phyloP scores from a whole-genome alignment of 73 alveolate species.

The Loxodes magnus region DNA sequence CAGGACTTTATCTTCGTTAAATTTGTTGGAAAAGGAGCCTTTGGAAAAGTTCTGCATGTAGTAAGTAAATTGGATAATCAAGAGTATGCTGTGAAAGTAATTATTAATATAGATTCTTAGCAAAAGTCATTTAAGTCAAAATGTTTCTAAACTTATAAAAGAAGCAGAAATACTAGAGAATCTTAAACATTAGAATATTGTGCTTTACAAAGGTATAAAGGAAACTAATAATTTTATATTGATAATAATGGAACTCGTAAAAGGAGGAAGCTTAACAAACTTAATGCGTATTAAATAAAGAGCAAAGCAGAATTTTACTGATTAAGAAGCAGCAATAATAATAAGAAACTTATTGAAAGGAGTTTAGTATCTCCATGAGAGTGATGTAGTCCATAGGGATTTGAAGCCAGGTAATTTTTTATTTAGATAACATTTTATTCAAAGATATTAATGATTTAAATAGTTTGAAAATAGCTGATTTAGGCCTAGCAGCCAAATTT shows the following conservation, averaged over 20 bases:
- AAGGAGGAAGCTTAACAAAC: conserved; percentile 55
- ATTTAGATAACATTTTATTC: no score
- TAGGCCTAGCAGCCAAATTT: conserved; percentile 55
- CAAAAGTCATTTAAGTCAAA: no score
- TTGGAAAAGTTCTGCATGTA: no score
- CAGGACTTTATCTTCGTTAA: no score
- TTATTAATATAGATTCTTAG: no score
- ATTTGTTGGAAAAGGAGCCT: no score
- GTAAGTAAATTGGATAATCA: no score
- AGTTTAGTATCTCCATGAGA: conserved; percentile 19
- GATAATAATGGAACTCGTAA: conserved; percentile 71
- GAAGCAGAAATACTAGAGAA: conserved; percentile 10
- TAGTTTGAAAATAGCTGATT: conserved; percentile 44
- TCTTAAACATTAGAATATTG: conserved; percentile 26
- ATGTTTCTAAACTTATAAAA: no score
- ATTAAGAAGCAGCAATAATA: conserved; percentile 9
- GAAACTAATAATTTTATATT: conserved; percentile 23
- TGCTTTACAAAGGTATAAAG: conserved; percentile 13
- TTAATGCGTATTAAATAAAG: conserved; percentile 11
- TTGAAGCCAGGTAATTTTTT: no score
- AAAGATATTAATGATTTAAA: conserved; percentile 36
- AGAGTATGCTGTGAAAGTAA: no score
- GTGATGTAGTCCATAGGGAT: conserved; percentile 44
- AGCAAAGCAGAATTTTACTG: no score
- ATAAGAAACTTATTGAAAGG: conserved; percentile 26